Percentiles rank a stretch among this genome's conserved stretches.
Evolutionary conservation across 2,329 filamentous ascomycete species (phyloP).

Genomic region (Pyrenophora seminiperda): DNA sequence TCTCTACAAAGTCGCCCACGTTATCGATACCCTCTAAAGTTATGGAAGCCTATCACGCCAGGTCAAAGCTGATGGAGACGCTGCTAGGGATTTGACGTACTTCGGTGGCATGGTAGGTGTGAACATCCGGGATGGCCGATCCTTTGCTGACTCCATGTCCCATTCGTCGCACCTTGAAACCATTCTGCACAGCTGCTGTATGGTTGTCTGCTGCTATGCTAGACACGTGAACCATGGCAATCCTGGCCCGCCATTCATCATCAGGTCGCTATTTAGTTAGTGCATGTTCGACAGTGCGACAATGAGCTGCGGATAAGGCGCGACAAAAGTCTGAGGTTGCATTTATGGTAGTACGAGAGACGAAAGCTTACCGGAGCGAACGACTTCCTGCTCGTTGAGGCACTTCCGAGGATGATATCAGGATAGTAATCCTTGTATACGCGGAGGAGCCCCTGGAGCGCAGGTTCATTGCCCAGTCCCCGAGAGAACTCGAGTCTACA

Average conservation of each 20-base stretch:
- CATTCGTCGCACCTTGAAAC: conserved; percentile 68
- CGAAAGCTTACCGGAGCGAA: conserved; percentile 47
- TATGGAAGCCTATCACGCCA: conserved; percentile 45
- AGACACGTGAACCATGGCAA: conserved; percentile 70
- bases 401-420: conserved; percentile 79
- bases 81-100: conserved; percentile 35
- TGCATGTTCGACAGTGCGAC: conserved; percentile 21
- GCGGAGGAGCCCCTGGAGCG: conserved; percentile 73
- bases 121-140: conserved; percentile 66
- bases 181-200: conserved; percentile 51
- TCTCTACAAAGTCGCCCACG: conserved; percentile 70
- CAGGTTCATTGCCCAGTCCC: conserved; percentile 67
- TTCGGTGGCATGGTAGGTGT: conserved; percentile 75
- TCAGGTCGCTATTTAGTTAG: conserved; percentile 65
- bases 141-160: conserved; percentile 57
- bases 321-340: conserved; percentile 10
- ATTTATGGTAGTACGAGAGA: conserved; percentile 20
- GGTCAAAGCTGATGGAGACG: conserved; percentile 12
- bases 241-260: conserved; percentile 70
- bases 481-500: conserved; percentile 55
- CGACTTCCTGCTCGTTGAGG: conserved; percentile 52
- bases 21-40: conserved; percentile 77
- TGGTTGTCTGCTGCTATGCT: conserved; percentile 50
- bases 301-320: conserved; percentile 17
- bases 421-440: conserved; percentile 93